Percentiles rank a stretch among this genome's conserved stretches.
Conservation (phyloP, 495 filamentous ascomycete genomes). For the Clohesyomyces aquaticus region DNA sequence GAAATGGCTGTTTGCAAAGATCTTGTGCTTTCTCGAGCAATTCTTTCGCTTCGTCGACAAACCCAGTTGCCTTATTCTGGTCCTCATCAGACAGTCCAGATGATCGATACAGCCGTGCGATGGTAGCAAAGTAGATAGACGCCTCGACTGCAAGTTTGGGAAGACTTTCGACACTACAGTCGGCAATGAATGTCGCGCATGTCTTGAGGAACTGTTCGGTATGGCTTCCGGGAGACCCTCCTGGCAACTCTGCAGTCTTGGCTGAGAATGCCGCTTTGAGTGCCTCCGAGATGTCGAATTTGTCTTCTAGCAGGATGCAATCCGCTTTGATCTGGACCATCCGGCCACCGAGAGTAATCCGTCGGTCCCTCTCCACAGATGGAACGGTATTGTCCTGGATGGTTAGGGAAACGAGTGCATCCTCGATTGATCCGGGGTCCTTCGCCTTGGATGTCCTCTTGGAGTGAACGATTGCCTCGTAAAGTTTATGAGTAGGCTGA, state of each 20-base stretch:
- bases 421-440: not conserved
- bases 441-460: not conserved
- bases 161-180: not conserved
- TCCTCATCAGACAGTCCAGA: not conserved
- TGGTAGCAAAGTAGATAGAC: conserved; percentile 9
- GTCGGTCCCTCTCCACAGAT: conserved; percentile 7
- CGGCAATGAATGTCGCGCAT: conserved; percentile 5
- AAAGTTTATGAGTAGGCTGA: conserved; percentile 12
- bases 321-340: conserved; percentile 8
- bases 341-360: conserved; percentile 1
- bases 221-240: not conserved
- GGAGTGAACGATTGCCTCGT: conserved; percentile 15
- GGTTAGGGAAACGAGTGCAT: not conserved
- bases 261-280: not conserved
- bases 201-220: not conserved
- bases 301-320: conserved; percentile 4
- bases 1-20: conserved; percentile 41
- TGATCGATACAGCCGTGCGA: not conserved
- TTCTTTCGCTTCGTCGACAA: not conserved
- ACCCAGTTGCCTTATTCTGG: not conserved
- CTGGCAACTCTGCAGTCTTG: not conserved
- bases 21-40: conserved; percentile 39
- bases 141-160: conserved; percentile 19
- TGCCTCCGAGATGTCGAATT: conserved; percentile 1
- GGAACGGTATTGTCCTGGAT: not conserved